Base-by-base conservation (phyloP, 805 yeast genomes). In the Priceomyces haplophilus region DNA sequence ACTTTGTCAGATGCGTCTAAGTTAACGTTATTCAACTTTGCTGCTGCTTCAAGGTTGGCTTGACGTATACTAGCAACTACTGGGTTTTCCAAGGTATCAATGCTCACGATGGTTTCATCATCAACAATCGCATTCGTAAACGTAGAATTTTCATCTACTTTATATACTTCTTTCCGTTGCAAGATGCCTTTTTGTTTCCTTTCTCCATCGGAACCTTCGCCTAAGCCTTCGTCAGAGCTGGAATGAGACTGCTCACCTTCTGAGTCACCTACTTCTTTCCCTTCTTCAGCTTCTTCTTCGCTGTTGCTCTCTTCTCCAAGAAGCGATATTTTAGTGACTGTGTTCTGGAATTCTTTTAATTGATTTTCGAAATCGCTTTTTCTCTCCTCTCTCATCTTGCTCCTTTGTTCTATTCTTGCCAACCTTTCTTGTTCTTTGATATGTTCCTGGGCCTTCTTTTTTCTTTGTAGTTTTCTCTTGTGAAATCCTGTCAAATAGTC, bases 401-500 rank as follows among this genome's bases (percentile, higher is more conserved):
- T 79, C 46, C 97, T 77, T 56, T 87, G 96, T 51, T 85, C 95
- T 8, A 88, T 72, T 53, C 78, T 78, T 2, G 80, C 81, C 49
- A 79, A 67, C 44, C 90, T 74, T 4, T 84, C 93, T 58, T 83
- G 86, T 58, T 90, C 96, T 52, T 83, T 82, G 39, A 78, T 78
- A 54, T 73, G 81, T 46, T 78, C 87, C 51, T 79, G 81, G 0
- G 97, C 98, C 50, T 83, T 82, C 67, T 88, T 90, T 65, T 86
- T 85, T 61, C 98, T 77, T 56, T 86, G 86, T 13, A 91, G 61
- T 61, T 91, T 91, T 57, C 99, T 78, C 67, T 91, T 91, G 64
- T 93, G 98, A 63, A 91, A 91, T 32, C 99, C 99, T 2, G 97
- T 91, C 51, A 91, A 68, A 61, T 82, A 91, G 47, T 91, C 96